Evolutionary conservation across 306 rosid genomes (phyloP), one percentile per base, ranked within the genome.

Genomic region (Astragalus glycyphyllos): DNA sequence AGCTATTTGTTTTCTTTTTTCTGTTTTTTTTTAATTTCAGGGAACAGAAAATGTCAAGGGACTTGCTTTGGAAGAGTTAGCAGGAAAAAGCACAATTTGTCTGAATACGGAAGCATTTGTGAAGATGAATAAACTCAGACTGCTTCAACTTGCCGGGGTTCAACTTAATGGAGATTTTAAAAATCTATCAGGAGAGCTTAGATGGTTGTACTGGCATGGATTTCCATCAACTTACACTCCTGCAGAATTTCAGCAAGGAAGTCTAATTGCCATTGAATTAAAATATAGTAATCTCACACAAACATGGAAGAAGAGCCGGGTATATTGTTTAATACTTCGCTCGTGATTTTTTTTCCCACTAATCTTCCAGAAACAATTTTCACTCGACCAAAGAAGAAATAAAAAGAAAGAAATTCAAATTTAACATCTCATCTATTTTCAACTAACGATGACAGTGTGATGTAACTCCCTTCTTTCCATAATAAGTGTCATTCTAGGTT

Each of bases 11-110:
- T 29, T 32, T 66, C 7, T 31, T 0, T 0, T 15, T 50, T 20
- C 4, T 10, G 14, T 47, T 5, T 9, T 10, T 10, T 29, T 53
- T 54, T 8, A 5, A 5, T 32, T 6, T 65, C 40, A 31, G 58
- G 79, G 73, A 45, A 55, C 73, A n/a, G 12, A 56, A 65, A 68
- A n/a, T 66, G 34, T 66, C 31, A 46, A 66, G 73, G 79, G 73
- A 8, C 13, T 75, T 20, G 42, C 68, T 12, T 38, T 75, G 14
- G 69, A 0, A 2, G 23, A 57, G 44, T 35, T 57, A 3, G 17
- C 66, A 14, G 15, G 8, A 11, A 31, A 5, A 9, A 15, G 4
- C 0, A 34, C 20, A 31, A 8, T 26, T 13, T 4, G 9, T 45
- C 50, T 57, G 4, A 14, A 29, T 9, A 50, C 63, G 3, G 11